Base-by-base conservation (phyloP, 306 rosid species). In the Sophora flavescens region DNA sequence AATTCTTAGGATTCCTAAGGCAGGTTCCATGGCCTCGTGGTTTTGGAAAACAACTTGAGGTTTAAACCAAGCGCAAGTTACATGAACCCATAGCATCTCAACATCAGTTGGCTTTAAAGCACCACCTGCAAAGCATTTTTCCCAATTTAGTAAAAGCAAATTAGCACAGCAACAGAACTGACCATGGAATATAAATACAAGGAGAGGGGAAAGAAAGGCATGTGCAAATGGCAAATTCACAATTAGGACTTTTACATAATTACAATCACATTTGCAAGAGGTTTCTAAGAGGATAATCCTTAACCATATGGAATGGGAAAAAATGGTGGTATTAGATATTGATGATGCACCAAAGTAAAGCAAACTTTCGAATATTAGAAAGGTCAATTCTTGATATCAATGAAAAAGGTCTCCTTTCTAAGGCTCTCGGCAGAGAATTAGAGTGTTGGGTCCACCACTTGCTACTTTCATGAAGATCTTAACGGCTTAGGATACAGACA, bases 41-140 rank as follows among this genome's bases (percentile, higher is more conserved):
- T 95, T 79, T 80, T 85, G 80, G 84, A 95, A 95, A 85, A 69
- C 90, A 81, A 95, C 89, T 83, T 89, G 91, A 67, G 90, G 97
- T 75, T 72, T 88, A 85, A 95, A 95, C 99, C 99, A 95, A 81
- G 99, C 99, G 26, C 99, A 95, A 16, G 92, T 87, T 80, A 95
- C 90, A 82, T 95, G 99, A 83, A 88, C 92, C 99, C 99, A 95
- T 70, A 89, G 86, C 78, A 72, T 81, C 83, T 89, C 97, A 58
- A 91, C 97, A 74, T 92, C 97, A 33, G 97, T 92, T 81, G 99
- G 97, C 91, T 95, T 95, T 84, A 95, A 74, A 62, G 99, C 99
- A 83, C 99, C 99, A 22, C 99, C 99, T 95, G 81, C 48, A 78
- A 70, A 84, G 68, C 75, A 82, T 69, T 42, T 57, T 76, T 57